phyloP scores from a whole-genome alignment of 164 flowering plant genomes.

The Nymphaea colorata region DNA sequence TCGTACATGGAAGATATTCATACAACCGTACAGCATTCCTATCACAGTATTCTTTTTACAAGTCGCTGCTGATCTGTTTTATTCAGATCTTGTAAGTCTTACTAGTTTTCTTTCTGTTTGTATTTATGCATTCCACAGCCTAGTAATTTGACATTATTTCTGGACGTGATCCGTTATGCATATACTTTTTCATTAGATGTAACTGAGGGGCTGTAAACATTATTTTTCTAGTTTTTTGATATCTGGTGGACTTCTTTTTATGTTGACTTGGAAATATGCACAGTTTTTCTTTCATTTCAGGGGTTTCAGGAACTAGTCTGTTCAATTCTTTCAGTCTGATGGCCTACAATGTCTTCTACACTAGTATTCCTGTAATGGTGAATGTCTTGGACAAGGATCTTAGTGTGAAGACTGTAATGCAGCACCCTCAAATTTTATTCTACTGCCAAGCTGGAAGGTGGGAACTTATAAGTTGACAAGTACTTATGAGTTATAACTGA shows the following conservation, averaged over 20 bases:
- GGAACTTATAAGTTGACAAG: not conserved
- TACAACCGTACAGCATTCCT: slow-evolving; percentile 97
- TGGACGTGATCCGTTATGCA: no score
- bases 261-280: slow-evolving; percentile 23
- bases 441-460: slow-evolving; percentile 99
- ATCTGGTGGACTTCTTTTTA: not conserved
- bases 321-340: slow-evolving; percentile 96
- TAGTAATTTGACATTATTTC: no score
- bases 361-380: slow-evolving; percentile 85
- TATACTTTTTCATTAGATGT: no score
- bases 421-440: slow-evolving; percentile 90
- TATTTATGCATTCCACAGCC: no score
- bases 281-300: slow-evolving; percentile 98
- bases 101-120: not conserved
- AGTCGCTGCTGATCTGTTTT: slow-evolving; percentile 86
- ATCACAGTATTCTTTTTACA: slow-evolving; percentile 93
- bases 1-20: slow-evolving; percentile 97
- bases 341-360: slow-evolving; percentile 99
- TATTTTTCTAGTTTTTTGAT: slow-evolving; percentile 3
- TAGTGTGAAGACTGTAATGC: slow-evolving; percentile 92
- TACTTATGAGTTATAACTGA: no score
- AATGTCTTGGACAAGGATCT: slow-evolving; percentile 97
- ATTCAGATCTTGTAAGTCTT: slow-evolving; percentile 90
- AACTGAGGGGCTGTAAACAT: no score
- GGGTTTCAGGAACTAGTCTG: slow-evolving; percentile 93